Percentiles rank a stretch among this genome's conserved stretches.
These are phyloP conservation scores for Podila epicladia DNA, from an alignment of 192 early-diverging fungal species.

Conservation along the genomic window DNA sequence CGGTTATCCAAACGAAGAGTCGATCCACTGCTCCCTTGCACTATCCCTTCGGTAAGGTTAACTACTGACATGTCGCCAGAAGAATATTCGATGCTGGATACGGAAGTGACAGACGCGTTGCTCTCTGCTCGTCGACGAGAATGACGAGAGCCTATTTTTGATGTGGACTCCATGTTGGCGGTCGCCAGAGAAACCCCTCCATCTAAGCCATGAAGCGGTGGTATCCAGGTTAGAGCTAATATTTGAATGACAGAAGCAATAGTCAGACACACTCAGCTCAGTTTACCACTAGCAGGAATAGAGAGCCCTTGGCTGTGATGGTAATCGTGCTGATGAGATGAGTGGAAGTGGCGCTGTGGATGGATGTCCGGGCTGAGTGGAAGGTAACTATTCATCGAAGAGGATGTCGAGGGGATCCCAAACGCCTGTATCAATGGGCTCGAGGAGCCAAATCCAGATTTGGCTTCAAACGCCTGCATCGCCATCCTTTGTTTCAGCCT, in stretches of 20 bases:
- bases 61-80: not conserved
- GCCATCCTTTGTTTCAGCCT: not conserved
- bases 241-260: no score
- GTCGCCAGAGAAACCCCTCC: not conserved
- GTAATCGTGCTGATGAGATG: not conserved
- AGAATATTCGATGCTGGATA: slow-evolving; percentile 6
- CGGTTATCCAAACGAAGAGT: not conserved
- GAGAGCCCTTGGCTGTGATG: not conserved
- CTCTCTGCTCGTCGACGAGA: slow-evolving; percentile 1
- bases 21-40: not conserved
- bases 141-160: not conserved
- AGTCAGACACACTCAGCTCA: no score
- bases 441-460: not conserved
- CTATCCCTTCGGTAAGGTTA: no score
- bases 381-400: not conserved
- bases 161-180: not conserved
- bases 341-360: not conserved
- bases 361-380: not conserved
- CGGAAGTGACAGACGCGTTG: slow-evolving; percentile 8
- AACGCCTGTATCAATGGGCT: not conserved
- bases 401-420: not conserved
- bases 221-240: no score
- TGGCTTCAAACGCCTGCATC: not conserved
- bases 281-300: not conserved
- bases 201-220: no score